phyloP scores from a whole-genome alignment of 2,329 filamentous ascomycete species.

The Davidsoniella virescens region DNA sequence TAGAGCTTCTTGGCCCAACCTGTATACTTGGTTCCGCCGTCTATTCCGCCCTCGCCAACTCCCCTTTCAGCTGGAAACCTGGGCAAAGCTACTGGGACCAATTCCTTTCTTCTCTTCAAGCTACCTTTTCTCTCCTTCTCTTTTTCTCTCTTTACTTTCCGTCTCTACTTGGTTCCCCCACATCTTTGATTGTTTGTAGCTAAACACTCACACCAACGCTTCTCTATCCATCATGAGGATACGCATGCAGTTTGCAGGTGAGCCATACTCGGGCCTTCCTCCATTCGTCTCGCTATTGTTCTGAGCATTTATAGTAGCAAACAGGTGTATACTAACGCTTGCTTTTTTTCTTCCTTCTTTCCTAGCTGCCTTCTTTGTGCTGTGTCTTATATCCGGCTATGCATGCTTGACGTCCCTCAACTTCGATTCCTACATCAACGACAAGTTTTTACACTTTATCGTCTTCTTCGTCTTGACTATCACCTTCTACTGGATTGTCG shows the following conservation, averaged over 20 bases:
- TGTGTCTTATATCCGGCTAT: constrained; percentile 63
- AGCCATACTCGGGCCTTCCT: constrained; percentile 18
- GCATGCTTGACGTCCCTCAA: constrained; percentile 56
- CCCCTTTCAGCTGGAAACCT: too few relatives aligned
- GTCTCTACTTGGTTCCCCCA: neutral
- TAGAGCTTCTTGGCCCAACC: too few relatives aligned
- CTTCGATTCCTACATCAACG: constrained; percentile 48
- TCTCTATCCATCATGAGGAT: constrained; percentile 52
- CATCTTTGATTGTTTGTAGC: neutral
- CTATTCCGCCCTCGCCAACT: too few relatives aligned
- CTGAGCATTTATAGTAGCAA: too few relatives aligned
- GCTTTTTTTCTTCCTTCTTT: neutral
- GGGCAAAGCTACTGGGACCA: too few relatives aligned
- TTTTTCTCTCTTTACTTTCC: neutral
- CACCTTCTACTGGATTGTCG: constrained; percentile 91
- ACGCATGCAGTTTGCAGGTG: constrained; percentile 77
- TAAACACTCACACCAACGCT: too few relatives aligned
- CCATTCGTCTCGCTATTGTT: too few relatives aligned
- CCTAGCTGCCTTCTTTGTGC: constrained; percentile 49
- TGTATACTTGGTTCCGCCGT: too few relatives aligned
- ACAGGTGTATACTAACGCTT: neutral
- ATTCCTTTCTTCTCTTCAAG: neutral
- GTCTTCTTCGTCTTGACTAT: constrained; percentile 84
- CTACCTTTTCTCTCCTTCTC: neutral
- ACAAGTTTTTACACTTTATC: constrained; percentile 74